Base-by-base conservation (phyloP, 176 grass and related monocot species). In the maize (Zea mays) region DNA sequence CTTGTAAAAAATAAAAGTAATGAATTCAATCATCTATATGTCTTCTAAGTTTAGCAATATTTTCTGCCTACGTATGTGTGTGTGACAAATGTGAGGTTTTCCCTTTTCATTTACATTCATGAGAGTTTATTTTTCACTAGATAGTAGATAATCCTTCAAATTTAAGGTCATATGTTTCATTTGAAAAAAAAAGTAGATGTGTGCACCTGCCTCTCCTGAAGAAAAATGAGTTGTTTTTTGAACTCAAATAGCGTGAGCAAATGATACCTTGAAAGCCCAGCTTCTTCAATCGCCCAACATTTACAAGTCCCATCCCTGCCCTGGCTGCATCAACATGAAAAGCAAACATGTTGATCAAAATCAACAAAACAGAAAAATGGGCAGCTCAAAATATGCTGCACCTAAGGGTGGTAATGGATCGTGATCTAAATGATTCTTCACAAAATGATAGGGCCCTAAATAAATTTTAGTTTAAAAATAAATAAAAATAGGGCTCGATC, bases 271-370 rank as follows among this genome's bases (percentile, higher is more conserved):
- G 91, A 98, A 35, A 98, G 77, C 21, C 89, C 95, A 49, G 82
- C 57, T 92, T 98, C 87, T 82, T 94, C 89, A 75, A 98, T 77
- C 59, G n/a, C 74, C 95, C 95, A 98, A 44, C 91, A 93, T 86
- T 92, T 94, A 80, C 95, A 94, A 20, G 90, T 86, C 6, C 95
- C 95, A 85, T 98, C 95, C 80, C 95, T 91, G 20, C 95, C 95
- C 73, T 92, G 95, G 85, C 95, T 94, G 83, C n/a, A 57, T 69
- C 5, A 47, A 73, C 38, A 83, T 36, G 10, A 65, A 17, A 77
- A 73, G 52, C 20, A 83, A 16, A 63, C 1, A 74, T 39, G 50
- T 68, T 12, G 17, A 67, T 56, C 4, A 90, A 37, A 85, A 76
- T 19, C 43, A 55, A 59, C 19, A 2, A 4, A 50, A 12, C 16